A percentile compares a stretch with the other conserved stretches of the same genome.
Evolutionary conservation across 768 basidiomycete genomes (phyloP).

Genomic region (Favolaschia claudopus): DNA sequence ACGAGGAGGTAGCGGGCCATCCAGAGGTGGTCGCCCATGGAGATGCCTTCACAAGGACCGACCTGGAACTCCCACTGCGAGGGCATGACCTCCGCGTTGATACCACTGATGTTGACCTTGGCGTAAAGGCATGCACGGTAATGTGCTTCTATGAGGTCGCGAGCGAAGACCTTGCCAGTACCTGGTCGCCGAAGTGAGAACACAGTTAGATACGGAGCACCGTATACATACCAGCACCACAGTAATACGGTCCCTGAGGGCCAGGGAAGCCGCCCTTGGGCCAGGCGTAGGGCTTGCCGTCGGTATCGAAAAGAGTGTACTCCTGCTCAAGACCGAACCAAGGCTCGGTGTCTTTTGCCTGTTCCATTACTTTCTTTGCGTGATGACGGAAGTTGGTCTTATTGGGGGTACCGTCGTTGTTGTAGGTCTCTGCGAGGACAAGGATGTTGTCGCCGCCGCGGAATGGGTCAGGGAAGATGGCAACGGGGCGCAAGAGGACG

Average conservation of each 20-base stretch:
- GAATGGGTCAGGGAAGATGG: conserved; percentile 99
- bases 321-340: conserved; percentile 99
- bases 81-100: conserved; percentile 99
- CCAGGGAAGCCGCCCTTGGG: conserved; percentile 99
- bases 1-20: conserved; percentile 97
- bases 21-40: conserved; percentile 99
- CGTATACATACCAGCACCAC: conserved; percentile 85
- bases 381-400: conserved; percentile 94
- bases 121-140: conserved; percentile 96
- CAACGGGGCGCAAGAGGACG: conserved; percentile 95
- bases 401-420: conserved; percentile 98
- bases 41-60: conserved; percentile 96
- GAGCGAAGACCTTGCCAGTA: conserved; percentile 96
- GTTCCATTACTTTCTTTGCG: conserved; percentile 95
- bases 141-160: conserved; percentile 99
- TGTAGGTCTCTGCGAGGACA: conserved; percentile 96
- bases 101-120: conserved; percentile 97
- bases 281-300: conserved; percentile 93
- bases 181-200: conserved; percentile 54
- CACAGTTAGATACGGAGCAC: conserved; percentile 21
- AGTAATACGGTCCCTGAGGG: conserved; percentile 99
- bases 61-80: conserved; percentile 99
- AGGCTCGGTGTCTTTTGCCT: conserved; percentile 77
- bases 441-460: conserved; percentile 98
- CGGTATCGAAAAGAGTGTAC: conserved; percentile 95